Evolutionary conservation across 306 rosid genomes (phyloP), one percentile per base, ranked within the genome.

Genomic region (Mimosa bimucronata): DNA sequence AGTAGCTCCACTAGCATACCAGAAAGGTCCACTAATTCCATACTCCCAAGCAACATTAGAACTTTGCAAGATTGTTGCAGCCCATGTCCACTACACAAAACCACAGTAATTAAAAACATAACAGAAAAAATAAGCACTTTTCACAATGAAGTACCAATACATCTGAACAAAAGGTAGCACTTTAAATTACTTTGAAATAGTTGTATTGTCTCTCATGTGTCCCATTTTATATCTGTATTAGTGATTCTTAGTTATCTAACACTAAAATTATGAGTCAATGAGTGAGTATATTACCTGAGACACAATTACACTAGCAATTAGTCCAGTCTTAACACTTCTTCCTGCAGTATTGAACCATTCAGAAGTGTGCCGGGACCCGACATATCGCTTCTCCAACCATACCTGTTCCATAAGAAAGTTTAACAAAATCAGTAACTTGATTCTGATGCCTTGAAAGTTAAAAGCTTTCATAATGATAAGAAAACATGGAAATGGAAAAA

Each of bases 261-360:
- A 31, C 19, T 74, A 44, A 68, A 78, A 60, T 48, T 66, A 31
- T 34, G 68, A 38, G 38, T 23, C 19, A 53, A 40, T 74, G 26
- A 38, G 30, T 60, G 67, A 84, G 44, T 67, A 18, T 41, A 80
- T 76, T 85, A 94, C 97, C 91, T 94, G 97, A 68, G 98, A 94
- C 12, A 94, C 98, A 79, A 94, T 90, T 38, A 91, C 98, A 82
- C 97, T 92, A n/a, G 98, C 97, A 74, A 94, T 94, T 15, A 94
- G 94, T 38, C 98, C 97, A 15, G 97, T 94, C 81, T 94, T 94
- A 55, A 94, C 90, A 79, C 79, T 94, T 86, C 98, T 92, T 34
- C 98, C 98, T 74, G 98, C 98, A 74, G 98, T 94, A 83, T 89
- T 94, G 88, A 94, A 94, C 98, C 98, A 94, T 85, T 94, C 98